Evolutionary conservation across 495 filamentous ascomycete species (phyloP), one percentile per base, ranked within the genome.

Genomic region (Aspergillus mulundensis): DNA sequence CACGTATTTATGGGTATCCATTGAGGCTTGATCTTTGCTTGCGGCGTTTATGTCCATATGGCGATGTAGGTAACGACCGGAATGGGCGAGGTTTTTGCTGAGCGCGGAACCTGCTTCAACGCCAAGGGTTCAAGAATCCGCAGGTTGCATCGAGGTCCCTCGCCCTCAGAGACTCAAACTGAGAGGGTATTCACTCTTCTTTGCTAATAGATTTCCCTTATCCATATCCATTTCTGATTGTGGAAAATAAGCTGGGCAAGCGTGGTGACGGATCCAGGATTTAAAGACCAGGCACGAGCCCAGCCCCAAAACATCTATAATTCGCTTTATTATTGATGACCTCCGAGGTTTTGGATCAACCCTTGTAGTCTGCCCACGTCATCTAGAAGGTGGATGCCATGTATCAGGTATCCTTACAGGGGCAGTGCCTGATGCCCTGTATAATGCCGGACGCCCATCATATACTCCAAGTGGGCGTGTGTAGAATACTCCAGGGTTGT

Each of bases 291-390:
- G n/a, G 36, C 36, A 15, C n/a, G 19, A 16, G 3, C 15, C 10
- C 39, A 16, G 5, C 15, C 18, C n/a, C n/a, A 41, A 41, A 1
- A 41, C 39, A 41, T 41, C 18, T 41, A 41, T 16, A 41, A 41
- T 7, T 7, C 39, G 18, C 19, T 19, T 20, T 16, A 42, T 34
- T 56, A 42, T 11, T 3, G 11, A 2, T 36, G 12, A 36, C 11
- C 12, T 15, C 12, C 32, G 12, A 11, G 7, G 32, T 10, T 30
- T 20, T 40, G 23, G 38, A 23, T 24, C 38, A 30, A 7, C 21
- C 30, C 36, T 16, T 36, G 32, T 51, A n/a, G 62, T 61, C 62
- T 60, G 63, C 61, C 63, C 63, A 66, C 63, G 63, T 66, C 21
- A 46, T 50, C 19, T 32, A n/a, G n/a, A n/a, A n/a, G n/a, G n/a